Percentiles rank a stretch among this genome's conserved stretches.
phyloP scores from a whole-genome alignment of 306 rosid genomes.

The Spatholobus suberectus region DNA sequence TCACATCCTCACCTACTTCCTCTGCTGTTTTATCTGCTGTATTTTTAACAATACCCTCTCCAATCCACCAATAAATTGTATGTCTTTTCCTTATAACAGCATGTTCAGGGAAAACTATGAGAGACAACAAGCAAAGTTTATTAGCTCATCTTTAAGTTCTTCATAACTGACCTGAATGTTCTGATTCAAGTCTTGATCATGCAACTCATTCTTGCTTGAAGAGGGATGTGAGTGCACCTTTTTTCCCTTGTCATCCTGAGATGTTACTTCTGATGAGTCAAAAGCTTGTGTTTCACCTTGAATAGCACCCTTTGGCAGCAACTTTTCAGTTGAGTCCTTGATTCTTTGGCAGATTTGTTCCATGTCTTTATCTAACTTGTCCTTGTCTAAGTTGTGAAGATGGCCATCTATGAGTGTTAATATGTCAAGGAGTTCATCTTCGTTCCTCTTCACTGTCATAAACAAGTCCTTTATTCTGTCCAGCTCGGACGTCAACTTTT shows the following conservation, averaged over 20 bases:
- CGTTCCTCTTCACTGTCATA: background rate
- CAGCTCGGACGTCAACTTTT: background rate
- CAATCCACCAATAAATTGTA: slow-evolving; percentile 61
- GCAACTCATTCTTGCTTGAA: background rate
- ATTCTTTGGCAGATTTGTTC: background rate
- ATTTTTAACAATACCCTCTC: slow-evolving; percentile 34
- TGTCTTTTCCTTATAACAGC: slow-evolving; percentile 50
- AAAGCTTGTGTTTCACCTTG: background rate
- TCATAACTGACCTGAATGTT: background rate
- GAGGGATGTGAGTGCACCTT: slow-evolving; percentile 20
- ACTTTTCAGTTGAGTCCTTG: background rate
- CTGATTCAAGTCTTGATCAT: background rate
- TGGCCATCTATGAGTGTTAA: background rate
- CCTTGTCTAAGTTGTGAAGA: background rate
- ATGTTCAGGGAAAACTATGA: slow-evolving; percentile 49
- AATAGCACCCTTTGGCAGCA: background rate
- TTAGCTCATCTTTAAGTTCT: background rate
- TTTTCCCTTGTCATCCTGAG: background rate
- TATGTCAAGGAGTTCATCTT: background rate
- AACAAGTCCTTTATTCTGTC: background rate
- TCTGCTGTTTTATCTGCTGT: background rate
- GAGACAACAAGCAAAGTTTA: slow-evolving; percentile 43
- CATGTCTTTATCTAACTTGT: background rate
- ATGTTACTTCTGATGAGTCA: background rate
- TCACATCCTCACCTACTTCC: slow-evolving; percentile 23